Evolutionary conservation across 2,329 filamentous ascomycete genomes (phyloP), one percentile per base, ranked within the genome.

Genomic region (Thelonectria blattea): DNA sequence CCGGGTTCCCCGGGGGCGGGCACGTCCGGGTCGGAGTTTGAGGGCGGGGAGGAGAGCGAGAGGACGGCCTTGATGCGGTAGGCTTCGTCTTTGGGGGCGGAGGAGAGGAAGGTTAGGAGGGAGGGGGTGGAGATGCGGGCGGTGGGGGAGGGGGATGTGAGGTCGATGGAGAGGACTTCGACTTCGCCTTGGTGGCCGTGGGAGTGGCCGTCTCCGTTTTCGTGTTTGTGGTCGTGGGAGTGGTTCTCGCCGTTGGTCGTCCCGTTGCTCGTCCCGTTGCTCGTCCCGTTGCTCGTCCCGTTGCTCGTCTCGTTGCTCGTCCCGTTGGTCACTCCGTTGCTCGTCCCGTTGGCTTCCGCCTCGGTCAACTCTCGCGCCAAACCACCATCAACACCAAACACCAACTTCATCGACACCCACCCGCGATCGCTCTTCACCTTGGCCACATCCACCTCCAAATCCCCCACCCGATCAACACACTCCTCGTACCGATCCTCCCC

Each of bases 371-470:
- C 78, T 65, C 80, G 82, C 3, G 90, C 90, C 69, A 97, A 80
- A 10, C 91, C 91, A 3, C 90, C 88, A 73, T 99, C 95, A 66
- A 98, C 83, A 3, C 95, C 95, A 74, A 99, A 90, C 24, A 99
- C 80, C 32, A 98, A 78, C 61, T 90, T 88, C 72, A 89, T 89
- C 24, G 87, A 87, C 6, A 99, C 91, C 77, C 83, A 85, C 1
- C 95, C 95, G 74, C 84, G 89, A 66, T 90, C 85, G 71, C 91
- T 95, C 84, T 94, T 97, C 20, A 95, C 91, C 81, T 90, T 91
- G 11, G 93, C 89, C 24, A 88, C 84, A 42, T 95, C 89, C 4
- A 95, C 83, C 68, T 95, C 92, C 64, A 96, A 76, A 72, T 94
- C 92, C 1, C 91, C 89, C 7, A 96, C 81, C 12, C 90, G 82